phyloP scores from a whole-genome alignment of 148 eudicot species.

The Drosera capensis region DNA sequence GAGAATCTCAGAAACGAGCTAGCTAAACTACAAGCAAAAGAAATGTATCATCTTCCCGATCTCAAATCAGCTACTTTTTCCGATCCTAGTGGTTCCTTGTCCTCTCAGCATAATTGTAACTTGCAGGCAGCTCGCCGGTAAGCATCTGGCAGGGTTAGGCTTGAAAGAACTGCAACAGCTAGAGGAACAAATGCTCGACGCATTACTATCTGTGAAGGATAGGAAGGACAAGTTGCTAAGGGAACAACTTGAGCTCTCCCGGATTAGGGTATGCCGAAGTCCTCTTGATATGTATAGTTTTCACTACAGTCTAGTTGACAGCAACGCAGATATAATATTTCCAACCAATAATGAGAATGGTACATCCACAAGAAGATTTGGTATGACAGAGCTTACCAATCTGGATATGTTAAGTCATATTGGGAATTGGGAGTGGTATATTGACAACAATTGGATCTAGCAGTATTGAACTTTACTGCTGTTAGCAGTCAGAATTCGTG shows the following conservation, averaged over 20 bases:
- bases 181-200: constrained; percentile 52
- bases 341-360: too few relatives aligned
- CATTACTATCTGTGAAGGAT: constrained; percentile 48
- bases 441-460: too few relatives aligned
- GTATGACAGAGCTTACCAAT: too few relatives aligned
- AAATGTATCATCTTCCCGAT: constrained; percentile 20
- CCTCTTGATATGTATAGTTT: neutral
- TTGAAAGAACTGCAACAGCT: constrained; percentile 40
- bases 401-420: too few relatives aligned
- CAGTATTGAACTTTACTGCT: too few relatives aligned
- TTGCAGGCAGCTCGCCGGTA: constrained; percentile 55
- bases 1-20: constrained; percentile 40
- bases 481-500: too few relatives aligned
- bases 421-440: too few relatives aligned
- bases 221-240: constrained; percentile 58
- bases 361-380: too few relatives aligned
- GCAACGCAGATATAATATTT: too few relatives aligned
- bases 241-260: constrained; percentile 43
- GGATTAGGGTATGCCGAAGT: constrained; percentile 25
- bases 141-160: constrained; percentile 42
- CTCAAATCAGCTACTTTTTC: neutral
- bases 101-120: neutral
- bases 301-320: neutral
- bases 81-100: neutral
- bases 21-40: constrained; percentile 25